Evolutionary conservation across 1,284 basidiomycete species (phyloP).

Genomic region (Hemileia vastatrix): DNA sequence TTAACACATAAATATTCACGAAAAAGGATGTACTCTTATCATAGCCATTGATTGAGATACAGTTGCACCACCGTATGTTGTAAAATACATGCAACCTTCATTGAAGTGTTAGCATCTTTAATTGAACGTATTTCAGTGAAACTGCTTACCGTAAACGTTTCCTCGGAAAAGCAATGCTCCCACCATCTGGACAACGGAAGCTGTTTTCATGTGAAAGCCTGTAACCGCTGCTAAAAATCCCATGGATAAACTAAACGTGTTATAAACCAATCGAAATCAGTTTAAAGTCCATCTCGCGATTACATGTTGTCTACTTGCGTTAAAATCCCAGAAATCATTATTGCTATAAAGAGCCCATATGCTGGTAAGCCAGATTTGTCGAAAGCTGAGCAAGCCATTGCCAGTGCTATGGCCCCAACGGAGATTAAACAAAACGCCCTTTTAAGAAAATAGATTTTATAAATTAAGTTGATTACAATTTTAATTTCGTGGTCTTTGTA

Average conservation of each 20-base stretch:
- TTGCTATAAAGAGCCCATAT: slow-evolving; percentile 6
- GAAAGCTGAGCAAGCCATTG: background rate
- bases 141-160: slow-evolving; percentile 21
- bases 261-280: too few relatives aligned
- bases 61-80: slow-evolving; percentile 15
- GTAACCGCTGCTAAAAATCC: slow-evolving; percentile 17
- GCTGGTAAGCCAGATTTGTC: slow-evolving; percentile 10
- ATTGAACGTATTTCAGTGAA: too few relatives aligned
- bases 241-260: background rate
- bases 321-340: slow-evolving; percentile 9
- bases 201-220: slow-evolving; percentile 13
- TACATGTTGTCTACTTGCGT: slow-evolving; percentile 5
- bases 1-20: too few relatives aligned
- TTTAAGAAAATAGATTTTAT: background rate
- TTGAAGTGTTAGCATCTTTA: too few relatives aligned
- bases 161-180: slow-evolving; percentile 15
- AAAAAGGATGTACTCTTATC: too few relatives aligned
- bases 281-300: background rate
- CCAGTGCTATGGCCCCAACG: slow-evolving; percentile 2
- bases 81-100: slow-evolving; percentile 24
- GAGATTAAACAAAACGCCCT: slow-evolving; percentile 11
- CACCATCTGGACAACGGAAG: slow-evolving; percentile 19
- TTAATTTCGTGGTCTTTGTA: background rate
- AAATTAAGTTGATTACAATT: background rate
- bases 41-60: slow-evolving; percentile 19